Evolutionary conservation across 352 stramenopile species (phyloP), one percentile per base, ranked within the genome.

Genomic region (Phytophthora fragariaefolia): DNA sequence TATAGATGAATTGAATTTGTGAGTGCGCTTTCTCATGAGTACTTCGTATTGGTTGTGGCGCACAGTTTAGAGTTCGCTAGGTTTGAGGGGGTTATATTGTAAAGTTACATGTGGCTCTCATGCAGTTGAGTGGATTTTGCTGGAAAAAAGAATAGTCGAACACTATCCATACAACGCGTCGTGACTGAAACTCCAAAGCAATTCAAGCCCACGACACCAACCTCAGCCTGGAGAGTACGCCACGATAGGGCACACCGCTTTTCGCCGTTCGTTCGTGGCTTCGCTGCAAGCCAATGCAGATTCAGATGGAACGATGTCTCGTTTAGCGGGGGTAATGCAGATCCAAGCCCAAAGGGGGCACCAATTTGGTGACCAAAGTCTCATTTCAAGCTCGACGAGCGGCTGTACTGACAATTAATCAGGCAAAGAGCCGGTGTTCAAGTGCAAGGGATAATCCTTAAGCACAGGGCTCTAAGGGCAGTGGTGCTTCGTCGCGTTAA

Each of bases 111-210:
- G n/a, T n/a, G n/a, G n/a, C n/a, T n/a, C n/a, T n/a, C n/a, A n/a
- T n/a, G n/a, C n/a, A n/a, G 0, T 30, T 17, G 12, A 43, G 57
- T 72, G 51, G 65, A 73, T 73, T 69, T 67, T 69, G 51, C 30
- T 17, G 43, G 59, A 45, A 28, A 45, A 69, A 46, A 38, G 61
- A 27, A 58, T 40, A 45, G 6, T 58, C 28, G 30, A 20, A 17
- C 20, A 20, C 43, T 18, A 28, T 18, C 15, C 34, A 17, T 43
- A 20, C 34, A 43, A n/a, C n/a, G n/a, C n/a, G n/a, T n/a, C n/a
- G 34, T 24, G 8, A 15, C 34, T 42, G 34, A 18, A 20, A 10
- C n/a, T 47, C 28, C 8, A 58, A 46, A 56, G 6, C 42, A 57
- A 7, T 66, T 66, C 54, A 27, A 48, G 55, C 48, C 49, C 64